Conservation (phyloP, 331 rosid genomes). For the Quercus phellos region DNA sequence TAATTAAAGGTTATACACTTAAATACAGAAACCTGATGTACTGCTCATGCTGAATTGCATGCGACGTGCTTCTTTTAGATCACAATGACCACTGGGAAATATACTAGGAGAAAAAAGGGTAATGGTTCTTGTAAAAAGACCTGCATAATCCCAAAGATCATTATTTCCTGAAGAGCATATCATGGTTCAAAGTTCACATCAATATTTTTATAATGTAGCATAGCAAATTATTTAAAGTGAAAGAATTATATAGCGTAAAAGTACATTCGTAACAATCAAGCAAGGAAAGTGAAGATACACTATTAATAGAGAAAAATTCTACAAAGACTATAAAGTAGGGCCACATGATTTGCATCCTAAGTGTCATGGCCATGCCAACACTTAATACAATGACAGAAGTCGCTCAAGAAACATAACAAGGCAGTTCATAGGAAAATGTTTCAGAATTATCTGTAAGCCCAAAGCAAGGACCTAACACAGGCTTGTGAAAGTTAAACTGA, state of each 20-base stretch:
- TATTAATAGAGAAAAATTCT: not conserved
- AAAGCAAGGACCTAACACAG: no score
- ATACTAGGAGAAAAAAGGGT: constrained; percentile 23
- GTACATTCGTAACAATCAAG: not conserved
- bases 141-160: constrained; percentile 23
- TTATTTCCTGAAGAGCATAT: constrained; percentile 11
- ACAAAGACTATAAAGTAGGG: not conserved
- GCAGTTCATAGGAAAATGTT: no score
- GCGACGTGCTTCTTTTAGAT: constrained; percentile 12
- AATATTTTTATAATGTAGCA: not conserved
- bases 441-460: no score
- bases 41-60: constrained; percentile 29
- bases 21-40: constrained; percentile 43
- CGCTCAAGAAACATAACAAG: no score
- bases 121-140: constrained; percentile 24
- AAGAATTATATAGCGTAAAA: not conserved
- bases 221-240: not conserved
- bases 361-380: no score
- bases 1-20: constrained; percentile 19
- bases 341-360: no score
- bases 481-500: no score
- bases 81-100: constrained; percentile 15
- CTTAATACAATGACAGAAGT: no score
- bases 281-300: not conserved
- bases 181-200: not conserved